Evolutionary conservation across 2,329 filamentous ascomycete species (phyloP), one percentile per base, ranked within the genome.

Genomic region (Trichoderma endophyticum): DNA sequence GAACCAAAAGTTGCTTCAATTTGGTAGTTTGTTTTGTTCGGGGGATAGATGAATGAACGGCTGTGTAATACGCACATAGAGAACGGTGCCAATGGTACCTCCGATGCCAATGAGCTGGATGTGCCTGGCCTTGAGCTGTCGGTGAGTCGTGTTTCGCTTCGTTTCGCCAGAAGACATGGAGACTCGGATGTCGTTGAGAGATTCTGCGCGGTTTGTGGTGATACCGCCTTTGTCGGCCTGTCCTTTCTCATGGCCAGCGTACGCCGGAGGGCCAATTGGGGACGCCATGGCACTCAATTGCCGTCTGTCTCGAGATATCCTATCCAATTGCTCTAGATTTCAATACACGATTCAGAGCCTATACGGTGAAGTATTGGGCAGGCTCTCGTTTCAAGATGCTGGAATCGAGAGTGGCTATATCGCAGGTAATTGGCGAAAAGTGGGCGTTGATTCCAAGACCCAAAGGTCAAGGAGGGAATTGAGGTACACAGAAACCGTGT

Each of bases 101-200:
- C 89, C 89, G 71, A 91, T 91, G 36, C 86, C 89, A 76, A 89
- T 88, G 36, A 89, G 81, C 76, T 89, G 87, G 60, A 89, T 88
- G 74, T 89, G 87, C 1, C 87, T 84, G 26, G 86, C 80, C 77
- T 88, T 88, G 73, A 89, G 84, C 72, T 80, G 84, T 61, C 87
- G 84, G 65, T 88, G 85, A 1, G 86, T 88, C 9, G 82, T 76
- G 72, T 86, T 84, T 21, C 73, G 69, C 15, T 73, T 76, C 51
- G 73, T 36, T n/a, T 64, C 70, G 43, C 71, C 72, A 21, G 73
- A 73, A 24, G 73, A 73, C 24, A 77, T 34, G 8, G 76, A 77
- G 21, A 71, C 64, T 3, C 73, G 75, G 39, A 64, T 70, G 57
- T 59, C 60, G 12, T 72, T 65, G 14, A 59, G 68, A 34, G 60